Conservation (phyloP, 1,284 basidiomycete genomes). For the Trichosporon faecale region DNA sequence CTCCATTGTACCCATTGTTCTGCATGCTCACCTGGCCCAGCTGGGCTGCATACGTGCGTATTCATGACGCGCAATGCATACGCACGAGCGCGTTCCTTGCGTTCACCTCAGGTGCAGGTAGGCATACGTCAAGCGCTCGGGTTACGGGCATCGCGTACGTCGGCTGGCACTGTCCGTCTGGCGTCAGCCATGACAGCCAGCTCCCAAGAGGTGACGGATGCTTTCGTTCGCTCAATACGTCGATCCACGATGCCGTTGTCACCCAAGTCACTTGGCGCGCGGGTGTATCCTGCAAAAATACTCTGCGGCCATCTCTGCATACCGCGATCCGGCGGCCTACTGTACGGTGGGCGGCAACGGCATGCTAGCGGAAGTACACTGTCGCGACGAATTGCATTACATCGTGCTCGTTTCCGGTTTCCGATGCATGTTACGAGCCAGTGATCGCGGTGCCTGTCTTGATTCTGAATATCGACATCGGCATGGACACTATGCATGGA, state of each 20-base stretch:
- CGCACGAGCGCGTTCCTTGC: neutral
- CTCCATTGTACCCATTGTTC: neutral
- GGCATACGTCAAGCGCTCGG: neutral
- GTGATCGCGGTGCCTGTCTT: neutral
- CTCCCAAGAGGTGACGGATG: neutral
- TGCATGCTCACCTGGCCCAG: too few species aligned
- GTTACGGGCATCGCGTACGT: neutral
- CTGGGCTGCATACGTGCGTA: too few species aligned
- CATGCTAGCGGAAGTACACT: neutral
- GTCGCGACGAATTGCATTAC: neutral
- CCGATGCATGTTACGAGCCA: neutral
- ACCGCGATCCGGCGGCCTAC: neutral
- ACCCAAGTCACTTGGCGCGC: neutral
- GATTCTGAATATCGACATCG: too few species aligned
- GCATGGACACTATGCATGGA: too few species aligned
- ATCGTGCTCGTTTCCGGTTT: neutral
- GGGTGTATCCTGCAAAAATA: slow-evolving; percentile 1
- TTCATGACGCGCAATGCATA: neutral
- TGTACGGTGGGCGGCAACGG: too few species aligned
- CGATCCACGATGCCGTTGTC: neutral
- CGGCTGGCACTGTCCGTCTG: neutral
- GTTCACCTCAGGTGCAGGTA: neutral
- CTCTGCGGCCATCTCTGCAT: neutral
- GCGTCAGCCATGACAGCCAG: too few species aligned
- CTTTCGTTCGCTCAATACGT: neutral